Base-by-base conservation (phyloP, 345 rosid species). In the Aethionema arabicum region DNA sequence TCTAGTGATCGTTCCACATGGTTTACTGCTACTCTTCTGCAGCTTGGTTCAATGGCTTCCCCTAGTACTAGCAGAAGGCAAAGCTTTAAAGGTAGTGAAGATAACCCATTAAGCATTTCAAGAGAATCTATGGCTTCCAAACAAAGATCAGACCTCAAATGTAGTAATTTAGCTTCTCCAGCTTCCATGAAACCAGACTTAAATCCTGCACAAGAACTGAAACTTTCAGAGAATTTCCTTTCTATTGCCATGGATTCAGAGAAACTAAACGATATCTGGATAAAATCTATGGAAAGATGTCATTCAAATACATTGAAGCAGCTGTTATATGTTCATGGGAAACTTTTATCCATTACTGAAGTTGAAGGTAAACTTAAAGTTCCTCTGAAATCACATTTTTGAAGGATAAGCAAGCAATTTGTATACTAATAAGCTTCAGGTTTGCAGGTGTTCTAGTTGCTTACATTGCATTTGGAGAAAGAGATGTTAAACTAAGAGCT, bases 241-340 rank as follows among this genome's bases (percentile, higher is more conserved):
- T 68, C 76, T 2, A 41, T 71, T 63, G 65, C 75, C 66, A 75
- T 85, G 35, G 53, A 74, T 52, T 75, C 82, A 33, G 87, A 85
- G 44, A 86, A 83, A 73, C 78, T 93, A 56, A 79, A 77, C 50
- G 67, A 52, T 29, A 81, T 90, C 5, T 93, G 97, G 99, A 80
- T 63, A 9, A 84, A 77, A 46, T 90, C 95, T 77, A 83, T 93
- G 45, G 85, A 78, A 42, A 87, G 69, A 72, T 93, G 97, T 63
- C 99, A 93, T 73, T 93, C 97, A 0, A 90, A 85, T 81, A 87
- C 99, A 64, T 73, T 93, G 68, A 82, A 82, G 74, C 95, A 84
- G 78, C 82, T 93, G 14, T 73, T 90, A 15, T 82, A 65, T 77
- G 67, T 80, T 55, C 83, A 87, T 70, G 95, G 90, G 65, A 90